Conservation (phyloP, 1,139 yeast species). For the Lizanozyma gosingica region DNA sequence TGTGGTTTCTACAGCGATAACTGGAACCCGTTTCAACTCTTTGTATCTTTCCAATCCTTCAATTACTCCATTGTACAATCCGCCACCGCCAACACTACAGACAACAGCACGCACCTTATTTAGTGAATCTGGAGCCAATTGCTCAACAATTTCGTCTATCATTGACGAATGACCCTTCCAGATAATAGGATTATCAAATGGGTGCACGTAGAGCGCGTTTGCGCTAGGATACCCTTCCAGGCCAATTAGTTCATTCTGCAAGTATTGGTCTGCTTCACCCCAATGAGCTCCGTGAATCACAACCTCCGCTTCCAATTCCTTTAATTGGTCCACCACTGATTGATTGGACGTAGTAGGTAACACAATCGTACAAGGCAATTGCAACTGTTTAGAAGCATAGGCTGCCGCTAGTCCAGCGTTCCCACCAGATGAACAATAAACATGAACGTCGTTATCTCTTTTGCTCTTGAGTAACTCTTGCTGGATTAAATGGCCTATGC, state of each 20-base stretch:
- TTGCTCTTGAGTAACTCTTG: conserved; percentile 16
- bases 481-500: conserved; percentile 43
- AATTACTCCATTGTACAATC: conserved; percentile 56
- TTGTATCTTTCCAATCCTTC: conserved; percentile 40
- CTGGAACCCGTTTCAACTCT: conserved; percentile 28
- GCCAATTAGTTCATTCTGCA: conserved; percentile 29
- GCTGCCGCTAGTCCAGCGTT: conserved; percentile 78
- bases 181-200: conserved; percentile 52
- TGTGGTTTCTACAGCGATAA: conserved; percentile 49
- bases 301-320: conserved; percentile 45
- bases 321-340: conserved; percentile 19
- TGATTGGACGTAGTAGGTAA: conserved; percentile 44
- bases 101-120: conserved; percentile 46
- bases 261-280: conserved; percentile 56
- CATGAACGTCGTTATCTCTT: conserved; percentile 24
- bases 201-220: conserved; percentile 56
- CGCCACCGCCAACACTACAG: conserved; percentile 72
- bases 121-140: conserved; percentile 20
- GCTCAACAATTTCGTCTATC: conserved; percentile 46
- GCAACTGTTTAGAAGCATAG: conserved; percentile 39
- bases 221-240: conserved; percentile 15
- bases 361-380: conserved; percentile 53
- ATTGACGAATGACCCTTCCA: conserved; percentile 65
- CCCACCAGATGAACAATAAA: conserved; percentile 65
- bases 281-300: conserved; percentile 48